Evolutionary conservation across 1,139 yeast genomes (phyloP).

Genomic region (Saccharomyces hybrid): DNA sequence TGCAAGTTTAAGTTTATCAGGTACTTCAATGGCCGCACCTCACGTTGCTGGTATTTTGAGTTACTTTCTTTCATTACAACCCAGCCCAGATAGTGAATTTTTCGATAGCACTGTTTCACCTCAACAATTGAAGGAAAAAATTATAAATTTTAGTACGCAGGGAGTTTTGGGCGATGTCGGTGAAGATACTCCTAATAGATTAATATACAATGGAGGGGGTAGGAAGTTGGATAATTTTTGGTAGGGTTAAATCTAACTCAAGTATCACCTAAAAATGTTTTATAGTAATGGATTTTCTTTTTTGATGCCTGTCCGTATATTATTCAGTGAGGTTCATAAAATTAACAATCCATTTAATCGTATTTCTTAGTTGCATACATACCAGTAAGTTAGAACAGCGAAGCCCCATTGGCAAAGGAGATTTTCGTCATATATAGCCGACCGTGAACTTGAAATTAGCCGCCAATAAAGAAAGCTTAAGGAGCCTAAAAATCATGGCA

Average conservation of each 20-base stretch:
- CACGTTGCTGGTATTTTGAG: slow-evolving; percentile 88
- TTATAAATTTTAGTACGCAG: slow-evolving; percentile 72
- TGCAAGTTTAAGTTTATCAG: slow-evolving; percentile 86
- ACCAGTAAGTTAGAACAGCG: no score
- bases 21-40: slow-evolving; percentile 99
- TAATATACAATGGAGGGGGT: slow-evolving; percentile 93
- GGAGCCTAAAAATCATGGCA: no score
- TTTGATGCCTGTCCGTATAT: neutral
- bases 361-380: no score
- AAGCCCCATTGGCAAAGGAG: no score
- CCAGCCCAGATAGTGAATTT: slow-evolving; percentile 50
- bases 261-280: neutral
- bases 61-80: slow-evolving; percentile 74
- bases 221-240: slow-evolving; percentile 69
- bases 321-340: no score
- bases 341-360: no score
- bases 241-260: slow-evolving; percentile 26
- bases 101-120: slow-evolving; percentile 64
- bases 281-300: neutral
- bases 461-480: no score
- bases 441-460: no score
- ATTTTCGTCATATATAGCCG: no score
- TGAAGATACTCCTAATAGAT: slow-evolving; percentile 74
- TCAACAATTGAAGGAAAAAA: slow-evolving; percentile 78
- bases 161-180: slow-evolving; percentile 65